Evolutionary conservation across 202 grass and related monocot species (phyloP).

Genomic region (Schoenoplectus tabernaemontani): DNA sequence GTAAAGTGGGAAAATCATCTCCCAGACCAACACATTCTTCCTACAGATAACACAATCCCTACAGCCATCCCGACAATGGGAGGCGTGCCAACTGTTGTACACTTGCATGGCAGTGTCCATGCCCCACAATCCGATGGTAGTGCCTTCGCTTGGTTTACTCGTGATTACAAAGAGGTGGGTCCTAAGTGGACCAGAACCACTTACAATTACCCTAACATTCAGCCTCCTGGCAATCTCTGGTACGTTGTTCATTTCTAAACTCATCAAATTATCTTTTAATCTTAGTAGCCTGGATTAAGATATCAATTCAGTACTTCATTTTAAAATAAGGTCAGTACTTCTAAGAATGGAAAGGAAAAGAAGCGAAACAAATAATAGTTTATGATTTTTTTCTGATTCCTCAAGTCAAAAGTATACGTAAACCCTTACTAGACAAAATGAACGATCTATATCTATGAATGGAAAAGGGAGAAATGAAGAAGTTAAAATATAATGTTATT

Average conservation of each 20-base stretch:
- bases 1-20: constrained; percentile 75
- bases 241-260: background rate
- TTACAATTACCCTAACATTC: constrained; percentile 65
- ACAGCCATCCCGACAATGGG: constrained; percentile 28
- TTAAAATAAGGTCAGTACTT: background rate
- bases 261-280: too few species aligned
- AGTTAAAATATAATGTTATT: too few species aligned
- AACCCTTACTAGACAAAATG: too few species aligned
- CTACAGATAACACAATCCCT: constrained; percentile 48
- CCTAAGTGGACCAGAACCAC: constrained; percentile 37
- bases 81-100: constrained; percentile 66
- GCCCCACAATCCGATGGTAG: constrained; percentile 50
- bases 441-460: too few species aligned
- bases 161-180: constrained; percentile 17
- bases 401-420: too few species aligned
- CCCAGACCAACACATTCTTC: constrained; percentile 48
- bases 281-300: too few species aligned
- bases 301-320: background rate
- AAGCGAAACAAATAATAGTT: too few species aligned
- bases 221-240: constrained; percentile 68
- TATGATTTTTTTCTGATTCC: too few species aligned
- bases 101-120: constrained; percentile 59
- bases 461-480: too few species aligned
- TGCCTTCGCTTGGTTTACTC: constrained; percentile 71
- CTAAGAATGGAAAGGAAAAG: too few species aligned